Base-by-base conservation (phyloP, 345 rosid genomes). In the Aquilaria yunnanensis region DNA sequence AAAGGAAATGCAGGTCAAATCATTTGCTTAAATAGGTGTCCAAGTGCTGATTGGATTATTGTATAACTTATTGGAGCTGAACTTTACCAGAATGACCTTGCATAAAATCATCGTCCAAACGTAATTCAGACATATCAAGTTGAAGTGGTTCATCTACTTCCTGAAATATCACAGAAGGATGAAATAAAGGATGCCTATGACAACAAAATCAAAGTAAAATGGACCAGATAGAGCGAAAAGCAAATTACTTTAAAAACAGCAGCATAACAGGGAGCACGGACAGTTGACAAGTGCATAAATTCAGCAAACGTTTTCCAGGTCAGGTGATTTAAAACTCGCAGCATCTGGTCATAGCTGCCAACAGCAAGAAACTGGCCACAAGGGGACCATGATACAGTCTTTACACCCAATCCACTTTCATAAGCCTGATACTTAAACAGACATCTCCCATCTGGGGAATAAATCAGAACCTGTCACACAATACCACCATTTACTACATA, bases 301-400 rank as follows among this genome's bases (percentile, higher is more conserved):
- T 94, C 99, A n/a, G 96, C 96, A 70, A 94, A 90, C 12, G 91
- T 88, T 76, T 90, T 94, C 99, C 97, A 88, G 9, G 96, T 88
- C 48, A 94, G 79, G 80, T 94, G 97, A 79, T 81, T 85, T 54
- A 88, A 76, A 66, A 94, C 82, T 33, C 99, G 85, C 70, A 90
- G 64, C 89, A 88, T 88, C 77, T 94, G 99, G 72, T 94, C 99
- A 66, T 86, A 94, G 77, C 99, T 94, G 65, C 97, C 97, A 46
- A 90, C 81, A 0, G 97, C 99, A 72, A 90, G 81, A 88, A 81
- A 94, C 74, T 88, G 97, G 54, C 97, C 97, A 74, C 93, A 94
- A 12, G 99, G 96, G 66, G 97, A 94, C 96, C 99, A 94, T 29
- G 91, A 86, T 69, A 94, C 85, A 61, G 79, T 81, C 62, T 94